Evolutionary conservation across 768 basidiomycete genomes (phyloP), one percentile per base, ranked within the genome.

Genomic region (Russula lepida): DNA sequence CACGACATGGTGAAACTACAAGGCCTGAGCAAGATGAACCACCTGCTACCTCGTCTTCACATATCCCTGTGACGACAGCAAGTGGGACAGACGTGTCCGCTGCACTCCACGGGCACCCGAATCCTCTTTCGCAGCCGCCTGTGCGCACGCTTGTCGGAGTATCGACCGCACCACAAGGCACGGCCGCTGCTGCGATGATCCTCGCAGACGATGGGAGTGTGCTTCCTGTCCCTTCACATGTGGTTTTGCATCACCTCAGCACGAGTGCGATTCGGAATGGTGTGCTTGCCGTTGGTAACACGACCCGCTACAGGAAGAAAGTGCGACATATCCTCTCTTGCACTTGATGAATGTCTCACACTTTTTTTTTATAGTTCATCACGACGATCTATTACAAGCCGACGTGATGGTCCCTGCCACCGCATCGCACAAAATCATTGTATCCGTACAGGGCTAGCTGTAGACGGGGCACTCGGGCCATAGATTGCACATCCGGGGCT

Each of bases 231-330:
- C 95, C 95, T 23, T 88, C 85, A 39, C 95, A 98, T 75, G 92
- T 92, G 39, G 92, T 98, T 25, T 76, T 98, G 65, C 93, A 97
- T 68, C 95, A 98, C 73, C 74, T 98, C 68, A 91, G 91, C 64
- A 97, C 95, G 63, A 95, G 92, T 68, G 94, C 95, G 54, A 98
- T 98, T 63, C 80, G 85, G 73, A 94, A 94, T 71, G 94, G 92
- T 7, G 92, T 95, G 49, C 73, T 98, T 52, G 94, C 93, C 41
- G 93, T 98, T 6, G 94, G 86, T 28, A 92, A 84, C 62, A 98
- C 95, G 59, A 93, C 87, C 54, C 77, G 95, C 70, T 98, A 97
- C 76, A 78, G 85, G 74, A 84, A 89, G 77, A 98, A 95, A 86
- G 92, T 92, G 69, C 19, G 77, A 8, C 28, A 25, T n/a, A n/a